Evolutionary conservation across 495 filamentous ascomycete genomes (phyloP), one percentile per base, ranked within the genome.

Genomic region (Hypomontagnella monticulosa): DNA sequence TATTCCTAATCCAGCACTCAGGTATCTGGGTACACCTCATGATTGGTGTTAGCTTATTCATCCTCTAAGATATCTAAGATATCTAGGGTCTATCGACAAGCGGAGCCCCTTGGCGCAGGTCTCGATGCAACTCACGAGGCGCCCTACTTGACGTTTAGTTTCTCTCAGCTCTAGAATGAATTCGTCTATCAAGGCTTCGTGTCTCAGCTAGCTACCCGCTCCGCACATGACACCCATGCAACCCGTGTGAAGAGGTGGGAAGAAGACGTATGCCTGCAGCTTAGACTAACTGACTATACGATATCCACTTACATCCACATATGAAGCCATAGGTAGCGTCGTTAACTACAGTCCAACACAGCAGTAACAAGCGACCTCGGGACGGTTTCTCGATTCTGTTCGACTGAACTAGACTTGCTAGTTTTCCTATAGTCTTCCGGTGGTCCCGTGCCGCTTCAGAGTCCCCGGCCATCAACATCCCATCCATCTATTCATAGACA

Each of bases 31-130:
- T 36, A 9, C 1, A 55, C 30, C 10, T 42, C 14, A 43, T 19
- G 20, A 55, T 58, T 67, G 42, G 53, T 53, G 27, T 58, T 61
- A 59, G 58, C 53, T 67, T 62, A 63, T 52, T 60, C 59, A 63
- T 57, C 34, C 37, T 63, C 37, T 20, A 49, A 60, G 18, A 53
- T 32, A 42, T 63, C 37, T 20, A 49, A 60, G 18, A 53, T 32
- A 42, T 15, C 65, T 46, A 63, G 58, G 53, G 49, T 46, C 38
- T 63, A 49, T n/a, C 19, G 43, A 27, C 37, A 63, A 59, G 66
- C 63, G 49, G 66, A 44, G 9, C 5, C 4, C 19, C 23, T 27
- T 55, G 37, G 27, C 60, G 30, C 42, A 54, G 55, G 27, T 60
- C 42, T 38, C 19, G 30, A 51, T 57, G 66, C 59, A 68, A 54